phyloP scores from a whole-genome alignment of 345 rosid genomes.

The Schrenkiella parvula region DNA sequence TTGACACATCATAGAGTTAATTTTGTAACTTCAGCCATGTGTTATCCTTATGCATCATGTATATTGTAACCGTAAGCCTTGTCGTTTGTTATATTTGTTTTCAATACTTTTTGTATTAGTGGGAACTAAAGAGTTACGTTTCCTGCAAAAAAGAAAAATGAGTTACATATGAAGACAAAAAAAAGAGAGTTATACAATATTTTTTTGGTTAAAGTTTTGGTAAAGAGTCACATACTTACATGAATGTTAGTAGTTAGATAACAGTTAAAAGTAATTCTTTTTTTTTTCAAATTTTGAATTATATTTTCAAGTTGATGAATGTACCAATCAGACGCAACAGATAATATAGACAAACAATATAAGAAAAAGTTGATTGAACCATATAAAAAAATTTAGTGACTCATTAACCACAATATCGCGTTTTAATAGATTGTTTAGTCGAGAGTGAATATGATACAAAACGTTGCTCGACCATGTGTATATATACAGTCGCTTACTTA shows the following conservation, averaged over 20 bases:
- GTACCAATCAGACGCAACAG: slow-evolving; percentile 7
- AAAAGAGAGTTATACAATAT: neutral
- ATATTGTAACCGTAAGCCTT: slow-evolving; percentile 19
- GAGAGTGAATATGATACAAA: slow-evolving; percentile 2
- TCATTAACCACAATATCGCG: slow-evolving; percentile 15
- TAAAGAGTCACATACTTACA: neutral
- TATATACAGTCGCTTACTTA: slow-evolving; percentile 14
- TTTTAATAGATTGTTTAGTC: neutral
- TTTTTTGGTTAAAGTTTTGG: neutral
- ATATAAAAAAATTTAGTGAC: slow-evolving; percentile 8
- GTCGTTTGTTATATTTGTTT: slow-evolving; percentile 11
- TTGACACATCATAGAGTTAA: neutral
- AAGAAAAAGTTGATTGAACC: neutral
- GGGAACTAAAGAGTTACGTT: slow-evolving; percentile 20
- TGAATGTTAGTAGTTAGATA: neutral
- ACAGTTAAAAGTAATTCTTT: neutral
- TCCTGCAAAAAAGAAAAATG: slow-evolving; percentile 2
- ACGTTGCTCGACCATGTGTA: slow-evolving; percentile 16
- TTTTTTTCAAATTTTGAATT: neutral
- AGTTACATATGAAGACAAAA: slow-evolving; percentile 8
- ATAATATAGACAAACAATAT: neutral
- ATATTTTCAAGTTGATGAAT: neutral
- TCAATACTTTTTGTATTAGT: neutral
- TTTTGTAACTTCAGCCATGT: slow-evolving; percentile 12
- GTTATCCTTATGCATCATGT: slow-evolving; percentile 14